Conservation (phyloP, 1,284 basidiomycete species). For the Amylostereum areolatum region DNA sequence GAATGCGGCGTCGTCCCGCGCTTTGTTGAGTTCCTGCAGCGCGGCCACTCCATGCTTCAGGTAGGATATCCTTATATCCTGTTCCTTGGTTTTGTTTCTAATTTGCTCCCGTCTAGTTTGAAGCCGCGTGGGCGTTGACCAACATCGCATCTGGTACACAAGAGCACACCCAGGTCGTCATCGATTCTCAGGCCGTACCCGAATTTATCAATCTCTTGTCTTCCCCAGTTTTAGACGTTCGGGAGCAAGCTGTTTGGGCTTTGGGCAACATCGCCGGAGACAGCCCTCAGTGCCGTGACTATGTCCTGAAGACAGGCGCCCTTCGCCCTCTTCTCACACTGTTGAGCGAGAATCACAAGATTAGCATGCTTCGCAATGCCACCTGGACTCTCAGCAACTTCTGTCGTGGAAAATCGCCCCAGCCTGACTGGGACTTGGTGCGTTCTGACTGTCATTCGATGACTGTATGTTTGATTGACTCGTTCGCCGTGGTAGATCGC, state of each 20-base stretch:
- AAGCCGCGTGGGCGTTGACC: slow-evolving; percentile 99
- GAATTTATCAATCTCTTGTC: slow-evolving; percentile 94
- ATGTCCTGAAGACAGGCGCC: slow-evolving; percentile 76
- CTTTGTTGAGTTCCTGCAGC: slow-evolving; percentile 92
- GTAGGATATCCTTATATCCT: slow-evolving; percentile 36
- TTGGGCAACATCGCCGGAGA: slow-evolving; percentile 96
- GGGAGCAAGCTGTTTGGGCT: slow-evolving; percentile 97
- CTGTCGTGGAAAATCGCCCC: slow-evolving; percentile 93
- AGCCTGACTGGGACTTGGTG: slow-evolving; percentile 92
- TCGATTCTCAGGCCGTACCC: slow-evolving; percentile 92
- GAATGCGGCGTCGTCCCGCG: slow-evolving; percentile 96
- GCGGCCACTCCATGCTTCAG: slow-evolving; percentile 92
- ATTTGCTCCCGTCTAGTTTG: slow-evolving; percentile 62
- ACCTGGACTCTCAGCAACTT: slow-evolving; percentile 99
- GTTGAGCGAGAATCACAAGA: slow-evolving; percentile 85
- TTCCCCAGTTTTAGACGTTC: slow-evolving; percentile 84
- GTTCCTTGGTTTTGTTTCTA: slow-evolving; percentile 8
- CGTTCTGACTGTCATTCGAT: slow-evolving; percentile 19
- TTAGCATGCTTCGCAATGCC: slow-evolving; percentile 96
- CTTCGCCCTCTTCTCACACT: slow-evolving; percentile 67
- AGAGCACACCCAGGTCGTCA: slow-evolving; percentile 98
- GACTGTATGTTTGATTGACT: slow-evolving; percentile 1
- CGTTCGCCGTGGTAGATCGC: slow-evolving; percentile 64
- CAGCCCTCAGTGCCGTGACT: slow-evolving; percentile 90
- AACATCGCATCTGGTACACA: slow-evolving; percentile 99